Base-by-base conservation (phyloP, 2,329 filamentous ascomycete species). In the Helotiales sp. region DNA sequence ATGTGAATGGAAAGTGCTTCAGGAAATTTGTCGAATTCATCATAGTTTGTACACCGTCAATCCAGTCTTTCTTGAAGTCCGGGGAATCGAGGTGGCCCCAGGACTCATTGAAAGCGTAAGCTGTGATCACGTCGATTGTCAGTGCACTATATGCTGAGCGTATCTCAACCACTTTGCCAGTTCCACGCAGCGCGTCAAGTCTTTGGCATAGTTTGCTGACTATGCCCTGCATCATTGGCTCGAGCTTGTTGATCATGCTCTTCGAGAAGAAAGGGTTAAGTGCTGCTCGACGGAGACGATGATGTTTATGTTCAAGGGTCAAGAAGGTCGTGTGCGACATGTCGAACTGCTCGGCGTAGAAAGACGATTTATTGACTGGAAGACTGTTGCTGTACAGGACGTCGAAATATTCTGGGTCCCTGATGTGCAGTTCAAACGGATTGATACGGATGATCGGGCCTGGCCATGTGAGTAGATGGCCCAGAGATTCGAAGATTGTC, bases 341-440 rank as follows among this genome's bases (percentile, higher is more conserved):
- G 19, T 55, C 58, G 30, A 63, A 63, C 9, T 50, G 48, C 4
- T 48, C 52, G 2, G 57, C 29, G 34, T 59, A 61, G 30, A 50
- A 59, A 3, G 27, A 13, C 12, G 52, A 64, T 24, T 63, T 64
- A 29, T 66, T 49, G 22, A 58, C 55, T 29, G 58, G 63, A 5
- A 33, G 52, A n/a, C 49, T 31, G 2, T 52, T 31, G 5, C 48
- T 54, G 42, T 69, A 69, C 4, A 70, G 61, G 24, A 61, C 58
- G 27, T 69, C 62, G 25, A 62, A 58, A 36, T 64, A 70, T 15
- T 63, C 61, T 12, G 65, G 63, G 38, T 71, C 69, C 53, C 64
- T 59, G 57, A 69, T 66, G 48, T 71, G 69, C 7, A 71, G 52
- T 53, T 71, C 66, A 17, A 64, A 58, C 10, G 67, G 68, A 10